Conservation (phyloP, 305 asterid species). For the Ilex paraguariensis region DNA sequence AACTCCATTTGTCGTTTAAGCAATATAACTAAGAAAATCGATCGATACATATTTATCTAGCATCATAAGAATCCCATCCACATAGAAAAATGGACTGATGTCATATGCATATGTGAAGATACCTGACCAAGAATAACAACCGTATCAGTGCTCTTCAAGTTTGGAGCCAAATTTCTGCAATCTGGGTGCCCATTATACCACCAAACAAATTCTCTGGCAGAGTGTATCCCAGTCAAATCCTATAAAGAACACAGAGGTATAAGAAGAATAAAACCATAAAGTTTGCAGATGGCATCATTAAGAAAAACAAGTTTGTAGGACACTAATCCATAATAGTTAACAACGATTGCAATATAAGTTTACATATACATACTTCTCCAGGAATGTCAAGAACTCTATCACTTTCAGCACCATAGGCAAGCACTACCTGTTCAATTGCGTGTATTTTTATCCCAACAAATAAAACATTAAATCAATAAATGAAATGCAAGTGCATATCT, state of each 20-base stretch:
- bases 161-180: constrained; percentile 64
- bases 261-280: not conserved
- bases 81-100: too few relatives aligned
- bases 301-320: constrained; percentile 5
- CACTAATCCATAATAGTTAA: not conserved
- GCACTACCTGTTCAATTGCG: constrained; percentile 58
- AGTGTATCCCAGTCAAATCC: constrained; percentile 57
- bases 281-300: constrained; percentile 1
- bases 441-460: constrained; percentile 4
- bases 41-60: too few relatives aligned
- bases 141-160: constrained; percentile 67
- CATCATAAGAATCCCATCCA: too few relatives aligned
- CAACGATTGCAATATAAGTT: too few relatives aligned
- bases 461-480: constrained; percentile 8
- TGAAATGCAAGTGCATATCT: constrained; percentile 1
- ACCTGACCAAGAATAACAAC: constrained; percentile 94
- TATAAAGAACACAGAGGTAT: constrained; percentile 19
- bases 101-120: constrained; percentile 7
- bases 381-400: constrained; percentile 82
- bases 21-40: too few relatives aligned
- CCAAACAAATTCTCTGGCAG: constrained; percentile 96
- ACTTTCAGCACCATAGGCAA: constrained; percentile 96
- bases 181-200: constrained; percentile 98
- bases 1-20: too few relatives aligned
- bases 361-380: constrained; percentile 55